Evolutionary conservation across 306 rosid species (phyloP), one percentile per base, ranked within the genome.

Genomic region (Pterocarpus santalinus): DNA sequence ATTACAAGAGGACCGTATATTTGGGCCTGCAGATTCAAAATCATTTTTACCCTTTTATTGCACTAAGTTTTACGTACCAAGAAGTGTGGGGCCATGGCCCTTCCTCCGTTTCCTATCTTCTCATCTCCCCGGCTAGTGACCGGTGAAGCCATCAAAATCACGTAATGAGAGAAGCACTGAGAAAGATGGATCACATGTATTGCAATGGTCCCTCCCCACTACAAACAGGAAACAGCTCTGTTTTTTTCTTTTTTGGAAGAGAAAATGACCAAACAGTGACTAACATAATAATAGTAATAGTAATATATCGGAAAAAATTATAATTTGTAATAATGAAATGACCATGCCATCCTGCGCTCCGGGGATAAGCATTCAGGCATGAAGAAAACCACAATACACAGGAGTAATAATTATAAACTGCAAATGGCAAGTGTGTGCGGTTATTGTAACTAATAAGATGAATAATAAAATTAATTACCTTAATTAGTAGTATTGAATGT

Each of bases 121-220:
- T 65, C 15, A 36, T 65, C 22, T 17, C 34, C 49, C 41, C 46
- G 10, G 17, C 11, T 68, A 78, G 52, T 57, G 62, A 44, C 53
- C 32, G 47, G 4, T 70, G 77, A 69, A 79, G 77, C 72, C 33
- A 79, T 79, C 63, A 35, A 60, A 66, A 70, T 60, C 83, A 39
- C 30, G 30, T 47, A 79, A 46, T 34, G 34, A 79, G 52, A 70
- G 33, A 79, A 79, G 70, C 82, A 79, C 44, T 22, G 14, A 64
- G 55, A 70, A 70, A 35, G 64, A 66, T 15, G n/a, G 2, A 22
- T 22, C 17, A 64, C 32, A 78, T 43, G 83, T 43, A 5, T 44
- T 61, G 78, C 73, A 38, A 32, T 83, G 89, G 89, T 83, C 90
- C 86, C 92, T 51, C 36, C 2, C 11, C 9, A 58, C 13, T 12